Conservation (phyloP, 306 rosid genomes). For the Dryas alaskensis region DNA sequence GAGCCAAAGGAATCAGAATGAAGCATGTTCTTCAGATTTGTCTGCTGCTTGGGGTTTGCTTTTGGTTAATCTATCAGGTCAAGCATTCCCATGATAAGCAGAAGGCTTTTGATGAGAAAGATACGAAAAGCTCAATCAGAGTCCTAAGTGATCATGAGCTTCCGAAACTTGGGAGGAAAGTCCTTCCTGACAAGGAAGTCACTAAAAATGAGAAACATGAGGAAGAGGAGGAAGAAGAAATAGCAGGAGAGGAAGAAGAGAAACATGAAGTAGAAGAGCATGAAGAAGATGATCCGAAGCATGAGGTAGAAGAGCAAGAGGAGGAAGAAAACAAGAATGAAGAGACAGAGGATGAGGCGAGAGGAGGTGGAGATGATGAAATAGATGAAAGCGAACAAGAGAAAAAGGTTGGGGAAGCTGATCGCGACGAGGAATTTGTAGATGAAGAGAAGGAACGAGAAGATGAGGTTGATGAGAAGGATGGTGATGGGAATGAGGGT, state of each 20-base stretch:
- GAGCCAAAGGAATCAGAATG: conserved; percentile 72
- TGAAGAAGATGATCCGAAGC: conserved; percentile 33
- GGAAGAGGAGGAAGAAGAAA: conserved; percentile 78
- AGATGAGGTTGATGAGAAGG: conserved; percentile 43
- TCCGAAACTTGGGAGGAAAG: conserved; percentile 78
- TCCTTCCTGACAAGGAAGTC: conserved; percentile 48
- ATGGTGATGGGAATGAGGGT: conserved; percentile 27
- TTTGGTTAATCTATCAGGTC: conserved; percentile 93
- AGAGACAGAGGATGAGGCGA: conserved; percentile 50
- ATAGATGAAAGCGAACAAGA: conserved; percentile 75
- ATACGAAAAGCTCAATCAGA: conserved; percentile 26
- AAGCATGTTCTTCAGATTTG: conserved; percentile 75
- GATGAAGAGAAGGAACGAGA: conserved; percentile 66
- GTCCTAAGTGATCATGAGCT: conserved; percentile 32
- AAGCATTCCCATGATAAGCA: conserved; percentile 93
- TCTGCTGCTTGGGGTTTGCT: conserved; percentile 78
- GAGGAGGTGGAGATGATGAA: conserved; percentile 67
- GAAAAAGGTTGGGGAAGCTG: conserved; percentile 46
- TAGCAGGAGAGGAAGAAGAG: conserved; percentile 49
- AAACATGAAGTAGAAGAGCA: conserved; percentile 44
- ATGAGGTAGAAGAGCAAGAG: conserved; percentile 44
- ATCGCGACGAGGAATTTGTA: conserved; percentile 51
- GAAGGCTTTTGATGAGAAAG: conserved; percentile 55
- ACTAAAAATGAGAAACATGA: conserved; percentile 41
- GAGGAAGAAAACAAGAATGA: conserved; percentile 58